Evolutionary conservation across 1,284 basidiomycete genomes (phyloP).

Genomic region (Irpex sp.): DNA sequence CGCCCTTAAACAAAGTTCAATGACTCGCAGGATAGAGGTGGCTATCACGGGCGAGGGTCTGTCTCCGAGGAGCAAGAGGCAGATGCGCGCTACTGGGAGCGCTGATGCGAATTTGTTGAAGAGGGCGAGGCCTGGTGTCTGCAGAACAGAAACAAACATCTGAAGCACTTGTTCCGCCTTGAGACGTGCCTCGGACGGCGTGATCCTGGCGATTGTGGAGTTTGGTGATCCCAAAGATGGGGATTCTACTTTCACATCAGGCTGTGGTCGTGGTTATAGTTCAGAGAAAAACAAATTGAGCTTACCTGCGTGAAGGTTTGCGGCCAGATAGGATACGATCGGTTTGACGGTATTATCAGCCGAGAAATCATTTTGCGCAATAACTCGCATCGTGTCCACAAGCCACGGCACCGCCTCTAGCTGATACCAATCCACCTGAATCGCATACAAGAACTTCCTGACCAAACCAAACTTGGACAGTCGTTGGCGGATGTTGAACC

Average conservation of each 20-base stretch:
- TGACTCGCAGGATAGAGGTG: conserved; percentile 55
- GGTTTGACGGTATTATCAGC: conserved; percentile 80
- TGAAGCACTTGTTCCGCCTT: conserved; percentile 64
- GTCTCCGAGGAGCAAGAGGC: conserved; percentile 69
- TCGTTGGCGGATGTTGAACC: conserved; percentile 71
- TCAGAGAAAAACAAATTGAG: conserved; percentile 8
- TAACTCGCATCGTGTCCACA: conserved; percentile 54
- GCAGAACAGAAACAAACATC: conserved; percentile 54
- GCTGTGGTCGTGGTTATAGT: conserved; percentile 14
- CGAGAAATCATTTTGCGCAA: conserved; percentile 59
- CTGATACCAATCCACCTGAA: conserved; percentile 76
- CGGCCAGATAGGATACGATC: conserved; percentile 80
- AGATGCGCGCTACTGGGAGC: conserved; percentile 72
- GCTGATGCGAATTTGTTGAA: conserved; percentile 63
- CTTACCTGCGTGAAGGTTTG: conserved; percentile 74
- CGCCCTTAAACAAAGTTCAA: conserved; percentile 49
- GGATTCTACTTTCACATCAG: conserved; percentile 16
- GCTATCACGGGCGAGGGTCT: conserved; percentile 58
- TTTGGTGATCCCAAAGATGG: conserved; percentile 44
- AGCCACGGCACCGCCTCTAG: conserved; percentile 51
- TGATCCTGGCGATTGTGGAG: conserved; percentile 43
- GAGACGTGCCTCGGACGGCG: conserved; percentile 39
- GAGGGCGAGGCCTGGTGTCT: conserved; percentile 48
- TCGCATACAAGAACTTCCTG: conserved; percentile 74
- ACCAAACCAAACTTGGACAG: conserved; percentile 71